Conservation (phyloP, 352 stramenopile species). For the Globisporangium spiculum region DNA sequence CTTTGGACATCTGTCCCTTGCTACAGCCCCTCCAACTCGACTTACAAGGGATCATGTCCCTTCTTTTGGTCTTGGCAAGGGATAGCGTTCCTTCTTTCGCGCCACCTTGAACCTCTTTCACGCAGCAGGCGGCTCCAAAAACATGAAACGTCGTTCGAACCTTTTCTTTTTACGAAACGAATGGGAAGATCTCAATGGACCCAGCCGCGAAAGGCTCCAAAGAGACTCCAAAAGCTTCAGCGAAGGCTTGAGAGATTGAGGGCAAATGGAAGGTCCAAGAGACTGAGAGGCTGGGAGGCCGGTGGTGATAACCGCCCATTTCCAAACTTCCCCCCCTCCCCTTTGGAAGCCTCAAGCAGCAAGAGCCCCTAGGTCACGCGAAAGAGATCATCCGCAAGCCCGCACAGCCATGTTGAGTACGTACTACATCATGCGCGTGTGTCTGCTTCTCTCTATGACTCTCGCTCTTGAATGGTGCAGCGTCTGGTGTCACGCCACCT, state of each 20-base stretch:
- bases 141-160: conserved; percentile 5
- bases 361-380: not conserved
- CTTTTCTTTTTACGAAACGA: not conserved
- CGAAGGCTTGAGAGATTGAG: not conserved
- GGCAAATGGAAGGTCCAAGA: not conserved
- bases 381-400: not conserved
- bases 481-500: not conserved
- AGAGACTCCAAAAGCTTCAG: not conserved
- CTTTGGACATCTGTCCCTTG: not conserved
- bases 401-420: not conserved
- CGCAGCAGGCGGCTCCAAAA: not conserved
- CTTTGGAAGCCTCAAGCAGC: not conserved
- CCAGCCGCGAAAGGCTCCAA: not conserved
- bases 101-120: not conserved
- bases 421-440: not conserved
- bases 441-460: not conserved
- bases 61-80: not conserved
- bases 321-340: not conserved
- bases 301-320: not conserved
- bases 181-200: not conserved
- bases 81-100: not conserved
- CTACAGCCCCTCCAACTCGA: not conserved
- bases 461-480: not conserved
- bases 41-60: not conserved
- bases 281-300: not conserved